Percentiles rank a stretch among this genome's conserved stretches.
phyloP scores from a whole-genome alignment of 202 grass and related monocot species.

The Schoenoplectus tabernaemontani region DNA sequence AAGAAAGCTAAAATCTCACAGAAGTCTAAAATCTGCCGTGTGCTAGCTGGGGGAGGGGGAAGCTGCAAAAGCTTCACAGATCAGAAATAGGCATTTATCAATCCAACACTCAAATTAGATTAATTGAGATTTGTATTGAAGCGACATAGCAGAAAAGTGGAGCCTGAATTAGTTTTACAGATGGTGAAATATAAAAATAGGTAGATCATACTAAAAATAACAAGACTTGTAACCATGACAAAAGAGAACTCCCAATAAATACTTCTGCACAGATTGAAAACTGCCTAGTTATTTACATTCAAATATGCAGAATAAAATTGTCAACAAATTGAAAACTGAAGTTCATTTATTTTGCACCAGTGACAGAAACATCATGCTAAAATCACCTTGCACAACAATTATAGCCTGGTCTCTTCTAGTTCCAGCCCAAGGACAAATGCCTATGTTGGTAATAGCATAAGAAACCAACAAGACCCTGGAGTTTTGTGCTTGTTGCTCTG shows the following conservation, averaged over 20 bases:
- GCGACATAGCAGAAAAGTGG: neutral
- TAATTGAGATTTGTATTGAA: neutral
- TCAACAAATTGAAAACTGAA: neutral
- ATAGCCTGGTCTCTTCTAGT: neutral
- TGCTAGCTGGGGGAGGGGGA: neutral
- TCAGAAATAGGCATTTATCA: neutral
- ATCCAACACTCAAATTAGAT: neutral
- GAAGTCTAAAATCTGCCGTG: neutral
- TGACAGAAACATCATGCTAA: neutral
- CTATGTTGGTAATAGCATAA: neutral
- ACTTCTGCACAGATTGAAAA: neutral
- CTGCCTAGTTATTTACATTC: neutral
- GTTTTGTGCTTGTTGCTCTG: neutral
- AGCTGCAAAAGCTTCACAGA: neutral
- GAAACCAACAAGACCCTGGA: neutral
- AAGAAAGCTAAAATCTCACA: neutral
- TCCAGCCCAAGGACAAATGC: neutral
- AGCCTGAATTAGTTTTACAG: constrained; percentile 1
- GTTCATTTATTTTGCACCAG: neutral
- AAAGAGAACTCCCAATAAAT: neutral
- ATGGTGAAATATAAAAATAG: neutral
- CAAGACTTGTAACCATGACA: neutral
- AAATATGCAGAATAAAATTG: neutral
- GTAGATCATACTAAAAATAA: neutral
- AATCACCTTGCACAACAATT: neutral